Evolutionary conservation across 2,329 filamentous ascomycete species (phyloP), one percentile per base, ranked within the genome.

Genomic region (Grosmannia huntii): DNA sequence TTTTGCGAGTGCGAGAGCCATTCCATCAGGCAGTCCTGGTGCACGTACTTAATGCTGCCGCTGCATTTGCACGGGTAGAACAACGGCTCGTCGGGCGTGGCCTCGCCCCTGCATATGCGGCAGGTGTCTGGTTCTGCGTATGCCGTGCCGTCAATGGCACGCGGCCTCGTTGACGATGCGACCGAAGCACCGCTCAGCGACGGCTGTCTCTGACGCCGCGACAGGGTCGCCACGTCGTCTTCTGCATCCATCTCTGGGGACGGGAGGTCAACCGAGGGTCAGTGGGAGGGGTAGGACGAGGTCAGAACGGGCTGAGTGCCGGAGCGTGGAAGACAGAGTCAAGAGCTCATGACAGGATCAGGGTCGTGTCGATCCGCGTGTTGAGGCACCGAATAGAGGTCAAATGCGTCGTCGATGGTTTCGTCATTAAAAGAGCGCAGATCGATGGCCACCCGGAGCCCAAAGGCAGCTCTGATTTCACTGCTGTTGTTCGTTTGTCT

Each of bases 1-100:
- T 99, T 99, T 70, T 99, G 91, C 1, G 94, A 97, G 72, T 99
- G 95, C 55, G 90, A 92, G 25, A 99, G 79, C 94, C 94, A 99
- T 73, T 97, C 91, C 87, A 99, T 96, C 72, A 99, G 75, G 70
- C 94, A 99, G 70, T 95, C 89, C 72, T 99, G 94, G 71, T 99
- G 94, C 61, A 99, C 94, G 68, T 87, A 96, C 75, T 96, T 96
- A 75, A 99, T 99, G 73, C 92, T 97, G 59, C 94, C 94, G 68
- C 90, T 96, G 76, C 94, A 99, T 77, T 96, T 96, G 84, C 94
- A 99, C 6, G 94, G 94, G 69, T 95, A 94, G 76, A 96, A 99
- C 46, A 99, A 80, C 60, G 90, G 90, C 68, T 97, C 94, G 4
- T 88, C 81, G 4, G 79, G 72, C 1, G 87, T 88, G 58, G 83